Percentiles rank a stretch among this genome's conserved stretches.
phyloP scores from a whole-genome alignment of 192 early-diverging fungal species.

The Gorgonomyces haynaldii region DNA sequence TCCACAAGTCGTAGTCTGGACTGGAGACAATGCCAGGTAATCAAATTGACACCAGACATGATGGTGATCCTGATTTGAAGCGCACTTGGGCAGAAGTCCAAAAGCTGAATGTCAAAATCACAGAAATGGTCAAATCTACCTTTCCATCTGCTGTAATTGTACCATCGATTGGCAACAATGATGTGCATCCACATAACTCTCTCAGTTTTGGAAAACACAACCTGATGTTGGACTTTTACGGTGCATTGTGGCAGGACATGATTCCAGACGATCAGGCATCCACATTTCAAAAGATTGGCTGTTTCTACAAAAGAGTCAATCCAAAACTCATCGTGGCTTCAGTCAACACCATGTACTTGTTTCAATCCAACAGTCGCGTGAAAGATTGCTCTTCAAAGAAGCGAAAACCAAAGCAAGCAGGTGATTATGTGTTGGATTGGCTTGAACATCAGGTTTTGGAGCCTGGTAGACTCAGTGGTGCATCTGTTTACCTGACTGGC shows the following conservation, averaged over 20 bases:
- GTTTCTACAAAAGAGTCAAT: slow-evolving; percentile 9
- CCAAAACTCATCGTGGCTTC: slow-evolving; percentile 10
- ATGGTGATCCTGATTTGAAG: slow-evolving; percentile 10
- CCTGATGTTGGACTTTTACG: slow-evolving; percentile 18
- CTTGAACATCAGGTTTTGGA: slow-evolving; percentile 14
- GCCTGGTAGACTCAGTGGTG: slow-evolving; percentile 1
- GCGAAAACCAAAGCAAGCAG: neutral
- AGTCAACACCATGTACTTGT: slow-evolving; percentile 27
- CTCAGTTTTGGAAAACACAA: slow-evolving; percentile 7
- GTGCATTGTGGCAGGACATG: slow-evolving; percentile 13
- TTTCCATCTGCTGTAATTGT: slow-evolving; percentile 14
- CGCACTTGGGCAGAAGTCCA: slow-evolving; percentile 14
- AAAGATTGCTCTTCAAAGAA: slow-evolving; percentile 10
- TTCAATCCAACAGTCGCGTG: slow-evolving; percentile 12
- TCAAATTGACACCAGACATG: slow-evolving; percentile 11
- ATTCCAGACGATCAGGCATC: slow-evolving; percentile 15
- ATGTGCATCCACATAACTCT: slow-evolving; percentile 26
- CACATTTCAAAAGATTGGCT: slow-evolving; percentile 10
- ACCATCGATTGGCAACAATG: slow-evolving; percentile 33
- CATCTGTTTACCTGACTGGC: slow-evolving; percentile 17
- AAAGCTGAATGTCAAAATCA: slow-evolving; percentile 9
- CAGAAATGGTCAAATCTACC: neutral
- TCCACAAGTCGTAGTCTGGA: slow-evolving; percentile 24
- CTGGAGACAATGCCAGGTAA: slow-evolving; percentile 25
- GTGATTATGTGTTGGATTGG: slow-evolving; percentile 14